phyloP scores from a whole-genome alignment of 2,329 filamentous ascomycete genomes.

The Microdochium paspali region DNA sequence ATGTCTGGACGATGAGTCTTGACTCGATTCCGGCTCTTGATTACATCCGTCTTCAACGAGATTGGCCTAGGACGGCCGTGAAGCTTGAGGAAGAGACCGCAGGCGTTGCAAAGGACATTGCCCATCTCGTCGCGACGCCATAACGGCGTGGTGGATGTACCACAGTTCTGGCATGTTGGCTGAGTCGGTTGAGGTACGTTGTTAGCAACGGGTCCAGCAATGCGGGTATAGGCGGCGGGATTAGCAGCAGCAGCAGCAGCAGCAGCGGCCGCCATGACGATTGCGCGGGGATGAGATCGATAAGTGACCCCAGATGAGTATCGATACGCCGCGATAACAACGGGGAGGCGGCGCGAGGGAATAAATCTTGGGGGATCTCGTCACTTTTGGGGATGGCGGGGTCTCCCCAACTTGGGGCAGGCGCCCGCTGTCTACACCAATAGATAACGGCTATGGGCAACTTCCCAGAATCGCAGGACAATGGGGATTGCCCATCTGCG shows the following conservation, averaged over 20 bases:
- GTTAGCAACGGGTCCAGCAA: slow-evolving; percentile 37
- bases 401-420: neutral
- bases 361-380: neutral
- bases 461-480: no score
- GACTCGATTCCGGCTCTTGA: slow-evolving; percentile 97
- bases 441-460: neutral
- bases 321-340: neutral
- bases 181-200: slow-evolving; percentile 56
- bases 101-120: slow-evolving; percentile 95
- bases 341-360: neutral
- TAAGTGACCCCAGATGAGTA: neutral
- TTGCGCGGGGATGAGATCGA: neutral
- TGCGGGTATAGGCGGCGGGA: slow-evolving; percentile 13
- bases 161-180: slow-evolving; percentile 95
- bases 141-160: slow-evolving; percentile 87
- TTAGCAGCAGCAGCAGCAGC: neutral
- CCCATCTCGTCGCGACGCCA: slow-evolving; percentile 97
- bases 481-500: neutral
- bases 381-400: neutral
- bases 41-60: slow-evolving; percentile 96
- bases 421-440: neutral
- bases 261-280: neutral
- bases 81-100: slow-evolving; percentile 92
- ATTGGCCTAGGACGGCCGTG: slow-evolving; percentile 90
- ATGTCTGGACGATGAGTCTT: slow-evolving; percentile 76